Base-by-base conservation (phyloP, 495 filamentous ascomycete species). In the Aspergillus bridgeri region DNA sequence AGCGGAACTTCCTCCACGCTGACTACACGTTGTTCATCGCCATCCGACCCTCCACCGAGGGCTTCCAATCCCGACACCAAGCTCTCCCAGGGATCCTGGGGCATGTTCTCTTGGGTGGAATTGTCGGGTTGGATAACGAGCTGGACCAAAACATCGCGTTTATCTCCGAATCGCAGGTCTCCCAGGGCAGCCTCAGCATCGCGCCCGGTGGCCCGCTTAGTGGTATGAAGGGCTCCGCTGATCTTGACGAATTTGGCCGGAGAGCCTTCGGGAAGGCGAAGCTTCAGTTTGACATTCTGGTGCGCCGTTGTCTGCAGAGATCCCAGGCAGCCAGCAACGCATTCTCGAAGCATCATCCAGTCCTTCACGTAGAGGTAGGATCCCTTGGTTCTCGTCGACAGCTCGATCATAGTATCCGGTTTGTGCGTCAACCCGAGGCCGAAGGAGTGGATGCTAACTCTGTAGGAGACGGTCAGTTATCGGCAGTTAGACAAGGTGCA, bases 341-440 rank as follows among this genome's bases (percentile, higher is more conserved):
- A 99, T 71, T 99, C 94, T 19, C 94, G 86, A 29, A 99, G 81
- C 92, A 97, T 98, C 94, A 98, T 99, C 94, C 94, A 99, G 69
- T 99, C 94, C 71, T 98, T 98, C 65, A 98, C 92, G 65, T 98
- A 99, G 5, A 92, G 92, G 65, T 97, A 99, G 18, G 91, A 92
- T 4, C 92, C 94, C 74, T 98, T 99, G 6, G 94, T 99, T 52
- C 93, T 83, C 25, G 90, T 92, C 6, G 95, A 97, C 3, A 99
- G 75, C 66, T 98, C 94, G 51, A 99, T 96, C 90, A 99, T 95
- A 0, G 92, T 97, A 68, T 98, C 95, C 6, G 94, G 94, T 72
- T 99, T 99, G 74, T 99, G 94, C 0, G 94, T 97, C 73, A 96
- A 82, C 23, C 94, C 94, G 38, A 99, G 83, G 45, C 94, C 94